Base-by-base conservation (phyloP, 2,329 filamentous ascomycete genomes). In the Ophiostoma australiae region DNA sequence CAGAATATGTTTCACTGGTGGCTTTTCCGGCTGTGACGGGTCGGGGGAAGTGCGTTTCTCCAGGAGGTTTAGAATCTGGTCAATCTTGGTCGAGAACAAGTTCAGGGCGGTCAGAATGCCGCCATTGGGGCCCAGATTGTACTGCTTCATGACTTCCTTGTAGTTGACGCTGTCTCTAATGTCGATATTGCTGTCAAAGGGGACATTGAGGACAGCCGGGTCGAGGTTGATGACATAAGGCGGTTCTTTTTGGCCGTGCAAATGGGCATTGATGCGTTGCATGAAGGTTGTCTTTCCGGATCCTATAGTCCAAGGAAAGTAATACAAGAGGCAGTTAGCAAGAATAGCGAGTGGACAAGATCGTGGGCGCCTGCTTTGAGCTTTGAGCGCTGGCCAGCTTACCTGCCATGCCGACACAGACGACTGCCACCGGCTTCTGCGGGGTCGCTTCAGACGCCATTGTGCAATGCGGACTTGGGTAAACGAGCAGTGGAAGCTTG, bases 221-320 rank as follows among this genome's bases (percentile, higher is more conserved):
- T 99, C 95, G 73, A 99, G 90, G 80, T 99, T 99, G 78, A 99
- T 89, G 72, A 98, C 93, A 80, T 99, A 99, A 4, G 96, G 95
- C 1, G 93, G 89, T 23, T 90, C 87, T 72, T 90, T 88, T 77
- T 94, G 87, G 5, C 86, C 86, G 78, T 98, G 94, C 3, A 99
- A 89, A 79, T 99, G 87, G 0, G 94, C 91, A 80, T 97, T 97
- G 77, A 99, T 95, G 77, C 95, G 89, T 79, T 98, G 94, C 94
- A 99, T 98, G 79, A 99, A 99, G 0, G 96, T 99, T n/a, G 95
- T 99, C 84, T 99, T 99, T 77, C 95, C 95, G 20, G 93, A 97
- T 76, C 95, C 90, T 91, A 75, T 2, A 23, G 17, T 10, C 17
- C n/a, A 58, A 13, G 52, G 11, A 8, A 27, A 15, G 58, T 35